Evolutionary conservation across 1,139 yeast genomes (phyloP), one percentile per base, ranked within the genome.

Genomic region (Yamadazyma atlantica): DNA sequence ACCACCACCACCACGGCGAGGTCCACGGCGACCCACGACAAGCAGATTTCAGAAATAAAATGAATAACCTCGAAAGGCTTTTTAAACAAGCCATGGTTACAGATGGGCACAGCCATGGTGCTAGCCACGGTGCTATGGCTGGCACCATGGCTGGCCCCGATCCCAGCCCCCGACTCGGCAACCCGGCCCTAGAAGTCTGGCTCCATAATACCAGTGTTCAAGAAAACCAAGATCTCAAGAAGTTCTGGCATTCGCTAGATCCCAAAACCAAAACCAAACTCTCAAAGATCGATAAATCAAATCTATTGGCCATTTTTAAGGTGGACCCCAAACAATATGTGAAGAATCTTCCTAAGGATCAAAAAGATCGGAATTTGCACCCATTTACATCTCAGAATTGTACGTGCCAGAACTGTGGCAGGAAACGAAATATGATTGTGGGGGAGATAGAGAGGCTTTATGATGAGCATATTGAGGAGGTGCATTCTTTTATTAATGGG

Each of bases 321-420:
- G 23, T 36, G 3, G 49, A 43, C 21, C 41, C 42, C 1, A 45
- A 40, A 32, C 37, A 37, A 2, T 16, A 19, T 11, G 18, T 38
- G 1, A 44, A 45, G 17, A 14, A 19, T 9, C 30, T 22, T 10
- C 29, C 40, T n/a, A 40, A 45, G 32, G 42, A 40, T 11, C 38
- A 37, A 22, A 31, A 32, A 15, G 44, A 49, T 26, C 35, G 47
- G 33, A 44, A 39, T 35, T 8, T 39, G 14, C 43, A 43, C 33
- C 35, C 41, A 23, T 35, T 36, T 28, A 28, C 40, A 32, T 33
- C 44, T n/a, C 46, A 44, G 22, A 47, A 46, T 30, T 89, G 97
- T 57, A 74, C 80, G 40, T 90, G 97, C 57, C 67, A 81, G 4
- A 81, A 81, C 22, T 90, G 97, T 62, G 95, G 94, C 1, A 75